phyloP scores from a whole-genome alignment of 257 asterid genomes.

The Solanum medicagineum region DNA sequence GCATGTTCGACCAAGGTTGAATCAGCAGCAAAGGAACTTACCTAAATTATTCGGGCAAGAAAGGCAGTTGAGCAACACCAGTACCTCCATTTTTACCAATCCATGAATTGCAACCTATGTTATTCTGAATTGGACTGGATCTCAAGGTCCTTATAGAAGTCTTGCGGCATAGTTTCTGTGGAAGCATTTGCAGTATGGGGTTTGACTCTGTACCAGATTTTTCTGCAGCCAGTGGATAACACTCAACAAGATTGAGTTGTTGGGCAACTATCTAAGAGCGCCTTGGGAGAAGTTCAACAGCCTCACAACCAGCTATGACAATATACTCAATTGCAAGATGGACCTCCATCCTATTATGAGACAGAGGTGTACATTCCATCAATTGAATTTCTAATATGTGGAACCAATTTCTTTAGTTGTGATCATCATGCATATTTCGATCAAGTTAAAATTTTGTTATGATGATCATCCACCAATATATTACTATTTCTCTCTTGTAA shows the following conservation, averaged over 20 bases:
- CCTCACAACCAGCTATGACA: conserved; percentile 91
- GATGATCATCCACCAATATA: background rate
- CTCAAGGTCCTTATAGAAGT: conserved; percentile 4
- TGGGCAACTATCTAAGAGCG: conserved; percentile 83
- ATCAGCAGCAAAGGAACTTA: background rate
- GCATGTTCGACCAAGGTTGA: conserved; percentile 28
- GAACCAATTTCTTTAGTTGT: too few species aligned
- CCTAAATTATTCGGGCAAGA: conserved; percentile 43
- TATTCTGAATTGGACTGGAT: conserved; percentile 16
- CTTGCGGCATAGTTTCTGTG: conserved; percentile 43
- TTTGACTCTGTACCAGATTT: conserved; percentile 77
- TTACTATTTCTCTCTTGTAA: background rate
- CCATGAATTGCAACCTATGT: conserved; percentile 1
- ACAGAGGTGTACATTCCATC: background rate
- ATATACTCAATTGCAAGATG: conserved; percentile 94
- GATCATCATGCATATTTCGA: background rate
- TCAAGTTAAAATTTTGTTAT: background rate
- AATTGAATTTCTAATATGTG: too few species aligned
- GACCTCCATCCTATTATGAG: conserved; percentile 41
- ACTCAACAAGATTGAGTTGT: conserved; percentile 77
- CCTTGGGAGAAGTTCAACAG: conserved; percentile 94
- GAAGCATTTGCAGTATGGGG: conserved; percentile 88
- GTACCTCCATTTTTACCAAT: conserved; percentile 20
- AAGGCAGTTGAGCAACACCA: conserved; percentile 39
- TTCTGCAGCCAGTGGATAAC: conserved; percentile 76